Percentiles rank a stretch among this genome's conserved stretches.
These are phyloP conservation scores for Saccharomycopsis sp. DNA, from an alignment of 805 yeast genomes.

Conservation along the genomic window DNA sequence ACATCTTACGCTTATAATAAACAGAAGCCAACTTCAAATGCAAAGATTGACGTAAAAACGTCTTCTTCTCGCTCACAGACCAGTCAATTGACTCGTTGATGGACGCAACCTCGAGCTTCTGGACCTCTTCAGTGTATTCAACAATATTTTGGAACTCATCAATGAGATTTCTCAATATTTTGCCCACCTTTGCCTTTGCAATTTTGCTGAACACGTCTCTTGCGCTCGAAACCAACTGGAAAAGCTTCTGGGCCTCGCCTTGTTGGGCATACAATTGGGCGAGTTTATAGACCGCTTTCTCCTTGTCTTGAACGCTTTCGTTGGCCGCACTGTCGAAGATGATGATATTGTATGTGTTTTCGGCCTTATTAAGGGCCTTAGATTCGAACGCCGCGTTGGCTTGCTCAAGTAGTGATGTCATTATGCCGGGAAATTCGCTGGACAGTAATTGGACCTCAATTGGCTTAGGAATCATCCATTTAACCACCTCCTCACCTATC, in stretches of 20 bases:
- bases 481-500: too few species aligned
- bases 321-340: conserved; percentile 30
- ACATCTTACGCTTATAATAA: conserved; percentile 57
- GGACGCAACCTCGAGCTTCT: conserved; percentile 29
- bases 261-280: conserved; percentile 61
- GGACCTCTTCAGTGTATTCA: conserved; percentile 47
- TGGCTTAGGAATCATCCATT: too few species aligned
- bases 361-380: conserved; percentile 52
- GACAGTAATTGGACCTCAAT: neutral
- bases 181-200: conserved; percentile 94
- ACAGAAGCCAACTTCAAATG: conserved; percentile 77
- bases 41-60: conserved; percentile 82
- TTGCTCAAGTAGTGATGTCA: conserved; percentile 37
- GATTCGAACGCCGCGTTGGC: conserved; percentile 55
- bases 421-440: neutral
- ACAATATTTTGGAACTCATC: conserved; percentile 67
- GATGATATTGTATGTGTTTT: conserved; percentile 47
- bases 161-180: conserved; percentile 73
- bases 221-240: conserved; percentile 57
- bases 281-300: conserved; percentile 64
- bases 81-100: conserved; percentile 80
- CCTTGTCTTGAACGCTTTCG: conserved; percentile 45
- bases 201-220: conserved; percentile 66
- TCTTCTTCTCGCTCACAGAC: conserved; percentile 77
- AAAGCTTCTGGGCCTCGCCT: conserved; percentile 44